These are phyloP conservation scores for Cladosporium phlei DNA, from an alignment of 2,329 filamentous ascomycete genomes.

Conservation along the genomic window DNA sequence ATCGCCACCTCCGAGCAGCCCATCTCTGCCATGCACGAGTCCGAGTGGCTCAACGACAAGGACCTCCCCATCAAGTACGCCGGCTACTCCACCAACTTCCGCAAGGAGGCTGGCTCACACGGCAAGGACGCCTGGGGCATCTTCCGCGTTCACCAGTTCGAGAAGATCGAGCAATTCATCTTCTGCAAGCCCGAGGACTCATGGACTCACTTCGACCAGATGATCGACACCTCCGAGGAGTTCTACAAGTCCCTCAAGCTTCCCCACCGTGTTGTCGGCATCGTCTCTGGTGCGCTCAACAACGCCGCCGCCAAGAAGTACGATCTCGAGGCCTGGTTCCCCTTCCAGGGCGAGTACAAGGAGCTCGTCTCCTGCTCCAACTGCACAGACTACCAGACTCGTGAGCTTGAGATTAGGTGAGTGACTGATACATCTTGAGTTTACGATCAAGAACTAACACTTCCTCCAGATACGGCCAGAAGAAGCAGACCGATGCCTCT, in stretches of 20 bases:
- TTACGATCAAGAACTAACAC: constrained; percentile 5
- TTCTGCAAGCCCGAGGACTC: constrained; percentile 82
- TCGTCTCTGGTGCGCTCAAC: constrained; percentile 93
- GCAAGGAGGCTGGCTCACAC: constrained; percentile 89
- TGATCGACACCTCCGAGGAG: constrained; percentile 86
- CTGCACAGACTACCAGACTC: constrained; percentile 95
- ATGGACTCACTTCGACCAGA: constrained; percentile 88
- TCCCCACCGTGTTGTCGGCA: constrained; percentile 86
- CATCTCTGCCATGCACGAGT: constrained; percentile 77
- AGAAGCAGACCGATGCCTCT: constrained; percentile 70
- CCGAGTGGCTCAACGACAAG: constrained; percentile 83
- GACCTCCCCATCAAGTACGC: constrained; percentile 85
- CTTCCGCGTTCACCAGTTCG: constrained; percentile 96
- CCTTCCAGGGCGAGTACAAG: constrained; percentile 95
- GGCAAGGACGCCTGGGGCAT: constrained; percentile 95
- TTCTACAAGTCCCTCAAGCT: constrained; percentile 89
- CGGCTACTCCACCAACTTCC: constrained; percentile 91
- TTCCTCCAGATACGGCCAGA: constrained; percentile 60
- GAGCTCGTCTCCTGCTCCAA: constrained; percentile 97
- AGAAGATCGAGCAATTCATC: constrained; percentile 83
- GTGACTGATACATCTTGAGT: neutral
- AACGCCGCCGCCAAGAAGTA: constrained; percentile 88
- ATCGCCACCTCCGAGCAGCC: constrained; percentile 91
- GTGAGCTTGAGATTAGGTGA: constrained; percentile 79
- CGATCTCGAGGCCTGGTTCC: constrained; percentile 95